Percentiles rank a stretch among this genome's conserved stretches.
phyloP scores from a whole-genome alignment of 371 early-diverging fungal genomes.

The Aphelidium insulamus region DNA sequence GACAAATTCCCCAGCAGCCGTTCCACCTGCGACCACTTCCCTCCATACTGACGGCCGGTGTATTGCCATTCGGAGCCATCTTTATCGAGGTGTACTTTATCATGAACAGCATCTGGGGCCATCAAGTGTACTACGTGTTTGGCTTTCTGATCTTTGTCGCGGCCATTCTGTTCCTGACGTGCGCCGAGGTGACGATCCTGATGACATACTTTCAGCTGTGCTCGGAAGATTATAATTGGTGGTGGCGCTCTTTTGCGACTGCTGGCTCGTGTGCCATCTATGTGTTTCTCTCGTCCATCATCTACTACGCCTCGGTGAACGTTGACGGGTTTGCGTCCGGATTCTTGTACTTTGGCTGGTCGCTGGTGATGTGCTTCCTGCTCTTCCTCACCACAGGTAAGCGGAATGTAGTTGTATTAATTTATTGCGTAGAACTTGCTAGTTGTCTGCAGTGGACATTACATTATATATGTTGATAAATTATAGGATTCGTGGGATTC shows the following conservation, averaged over 20 bases:
- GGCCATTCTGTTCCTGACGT: constrained; percentile 48
- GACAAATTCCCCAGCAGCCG: constrained; percentile 70
- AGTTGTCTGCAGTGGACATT: background rate
- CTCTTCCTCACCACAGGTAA: constrained; percentile 47
- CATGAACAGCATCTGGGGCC: constrained; percentile 62
- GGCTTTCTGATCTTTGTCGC: constrained; percentile 67
- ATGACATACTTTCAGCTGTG: constrained; percentile 76
- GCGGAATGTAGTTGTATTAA: constrained; percentile 5
- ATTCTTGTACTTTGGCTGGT: constrained; percentile 82
- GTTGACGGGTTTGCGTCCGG: constrained; percentile 52
- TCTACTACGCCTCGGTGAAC: constrained; percentile 57
- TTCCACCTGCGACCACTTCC: constrained; percentile 45
- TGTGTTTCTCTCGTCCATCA: constrained; percentile 56
- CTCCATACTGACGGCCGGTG: constrained; percentile 56
- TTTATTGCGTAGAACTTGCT: constrained; percentile 2
- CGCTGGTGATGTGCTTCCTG: constrained; percentile 44
- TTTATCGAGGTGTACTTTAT: constrained; percentile 71
- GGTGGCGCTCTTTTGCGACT: constrained; percentile 80
- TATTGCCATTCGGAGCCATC: constrained; percentile 73
- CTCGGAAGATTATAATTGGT: constrained; percentile 85
- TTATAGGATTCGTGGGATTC: constrained; percentile 49
- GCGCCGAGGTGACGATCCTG: constrained; percentile 62
- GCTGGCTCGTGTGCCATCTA: constrained; percentile 69
- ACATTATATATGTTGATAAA: background rate
- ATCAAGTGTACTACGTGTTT: constrained; percentile 65